Conservation (phyloP, 148 eudicot species). For the Cornus kousa region DNA sequence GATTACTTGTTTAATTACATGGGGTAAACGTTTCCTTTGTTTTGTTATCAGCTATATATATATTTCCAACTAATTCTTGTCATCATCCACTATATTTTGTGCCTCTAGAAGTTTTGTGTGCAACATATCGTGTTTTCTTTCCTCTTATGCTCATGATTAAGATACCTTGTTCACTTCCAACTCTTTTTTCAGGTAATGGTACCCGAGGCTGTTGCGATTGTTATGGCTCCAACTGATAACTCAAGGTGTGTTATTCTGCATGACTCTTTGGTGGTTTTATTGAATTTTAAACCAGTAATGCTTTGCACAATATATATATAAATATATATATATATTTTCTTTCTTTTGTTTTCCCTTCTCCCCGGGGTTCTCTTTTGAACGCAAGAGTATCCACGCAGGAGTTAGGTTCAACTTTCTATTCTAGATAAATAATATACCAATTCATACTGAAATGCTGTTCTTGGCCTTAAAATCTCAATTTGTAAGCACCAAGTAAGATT, state of each 20-base stretch:
- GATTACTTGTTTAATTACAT: background rate
- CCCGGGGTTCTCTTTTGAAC: too few species aligned
- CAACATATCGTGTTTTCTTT: background rate
- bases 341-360: too few species aligned
- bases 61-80: background rate
- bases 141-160: background rate
- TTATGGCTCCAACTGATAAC: slow-evolving; percentile 77
- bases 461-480: background rate
- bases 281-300: background rate
- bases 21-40: background rate
- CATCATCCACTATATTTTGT: background rate
- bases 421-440: background rate
- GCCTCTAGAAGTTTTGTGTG: background rate
- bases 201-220: slow-evolving; percentile 82
- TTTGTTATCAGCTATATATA: background rate
- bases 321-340: too few species aligned
- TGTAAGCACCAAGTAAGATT: background rate
- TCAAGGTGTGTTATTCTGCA: slow-evolving; percentile 41
- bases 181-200: slow-evolving; percentile 60
- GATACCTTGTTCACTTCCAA: background rate
- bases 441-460: background rate
- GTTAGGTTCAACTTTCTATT: background rate
- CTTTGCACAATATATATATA: too few species aligned
- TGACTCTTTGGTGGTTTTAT: background rate
- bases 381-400: background rate